Evolutionary conservation across 306 rosid genomes (phyloP).

Genomic region (Boehmeria nivea): DNA sequence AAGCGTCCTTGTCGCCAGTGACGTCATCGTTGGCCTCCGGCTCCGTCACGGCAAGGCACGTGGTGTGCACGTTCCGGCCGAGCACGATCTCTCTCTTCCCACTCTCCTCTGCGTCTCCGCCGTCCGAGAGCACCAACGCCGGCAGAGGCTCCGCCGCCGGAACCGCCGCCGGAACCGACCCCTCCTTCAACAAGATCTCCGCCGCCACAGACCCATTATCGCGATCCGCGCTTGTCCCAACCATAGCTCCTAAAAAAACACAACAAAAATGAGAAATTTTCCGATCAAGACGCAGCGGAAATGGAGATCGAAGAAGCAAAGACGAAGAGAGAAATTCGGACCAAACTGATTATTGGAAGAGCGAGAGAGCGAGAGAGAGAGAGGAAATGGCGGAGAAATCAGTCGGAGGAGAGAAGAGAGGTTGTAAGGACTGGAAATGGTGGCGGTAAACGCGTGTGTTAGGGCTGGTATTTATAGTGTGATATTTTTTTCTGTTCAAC

Average conservation of each 20-base stretch:
- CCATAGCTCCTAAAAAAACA: conserved; percentile 10
- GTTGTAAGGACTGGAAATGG: neutral
- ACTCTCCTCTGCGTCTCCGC: neutral
- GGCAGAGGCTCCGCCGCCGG: conserved; percentile 39
- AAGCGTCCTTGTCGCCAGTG: conserved; percentile 76
- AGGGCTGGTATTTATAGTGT: neutral
- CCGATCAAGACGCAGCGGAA: neutral
- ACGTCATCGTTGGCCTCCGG: conserved; percentile 68
- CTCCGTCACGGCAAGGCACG: conserved; percentile 58
- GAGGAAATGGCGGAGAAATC: neutral
- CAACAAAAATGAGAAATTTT: neutral
- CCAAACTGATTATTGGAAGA: neutral
- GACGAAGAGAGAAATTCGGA: neutral
- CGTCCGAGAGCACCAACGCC: conserved; percentile 13
- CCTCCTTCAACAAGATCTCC: conserved; percentile 13
- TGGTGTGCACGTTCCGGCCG: conserved; percentile 62
- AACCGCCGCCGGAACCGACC: conserved; percentile 30
- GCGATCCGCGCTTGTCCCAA: conserved; percentile 12
- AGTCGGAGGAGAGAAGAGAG: neutral
- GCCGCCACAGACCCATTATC: conserved; percentile 11
- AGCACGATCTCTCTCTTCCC: conserved; percentile 48
- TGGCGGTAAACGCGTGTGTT: neutral
- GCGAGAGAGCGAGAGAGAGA: neutral
- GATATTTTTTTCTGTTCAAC: neutral
- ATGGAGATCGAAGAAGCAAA: too few species aligned